phyloP scores from a whole-genome alignment of 768 basidiomycete species.

The Kwoniella sp. region DNA sequence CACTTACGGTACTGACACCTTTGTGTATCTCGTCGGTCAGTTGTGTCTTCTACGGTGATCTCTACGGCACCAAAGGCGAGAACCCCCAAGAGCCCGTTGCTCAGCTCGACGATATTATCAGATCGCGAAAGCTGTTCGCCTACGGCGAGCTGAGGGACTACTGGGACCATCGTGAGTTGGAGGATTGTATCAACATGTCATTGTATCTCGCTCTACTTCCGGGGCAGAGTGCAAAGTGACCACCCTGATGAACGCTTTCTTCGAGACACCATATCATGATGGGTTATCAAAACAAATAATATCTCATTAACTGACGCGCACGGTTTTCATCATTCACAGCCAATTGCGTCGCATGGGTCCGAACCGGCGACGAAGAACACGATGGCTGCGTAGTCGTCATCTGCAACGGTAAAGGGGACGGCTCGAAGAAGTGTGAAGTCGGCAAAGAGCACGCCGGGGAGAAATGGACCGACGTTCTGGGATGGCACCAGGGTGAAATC shows the following conservation, averaged over 20 bases:
- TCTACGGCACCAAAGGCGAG: constrained; percentile 57
- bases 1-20: too few species aligned
- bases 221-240: too few species aligned
- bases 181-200: not conserved
- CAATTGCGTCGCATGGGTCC: constrained; percentile 59
- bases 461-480: constrained; percentile 60
- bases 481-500: constrained; percentile 60
- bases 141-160: constrained; percentile 58
- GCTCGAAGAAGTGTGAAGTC: constrained; percentile 58
- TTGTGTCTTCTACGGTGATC: constrained; percentile 56
- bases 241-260: too few species aligned
- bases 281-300: not conserved
- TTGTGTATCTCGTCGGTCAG: constrained; percentile 6
- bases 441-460: constrained; percentile 60
- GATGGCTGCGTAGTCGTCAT: constrained; percentile 57
- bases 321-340: constrained; percentile 44
- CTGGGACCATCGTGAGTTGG: constrained; percentile 56
- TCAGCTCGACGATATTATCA: constrained; percentile 57
- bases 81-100: constrained; percentile 56
- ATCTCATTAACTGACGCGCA: constrained; percentile 11
- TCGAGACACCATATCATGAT: too few species aligned
- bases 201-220: not conserved
- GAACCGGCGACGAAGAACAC: constrained; percentile 57
- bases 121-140: constrained; percentile 51
- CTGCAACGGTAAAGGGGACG: constrained; percentile 54